Evolutionary conservation across 192 early-diverging fungal species (phyloP).

Genomic region (Piromyces finnis): DNA sequence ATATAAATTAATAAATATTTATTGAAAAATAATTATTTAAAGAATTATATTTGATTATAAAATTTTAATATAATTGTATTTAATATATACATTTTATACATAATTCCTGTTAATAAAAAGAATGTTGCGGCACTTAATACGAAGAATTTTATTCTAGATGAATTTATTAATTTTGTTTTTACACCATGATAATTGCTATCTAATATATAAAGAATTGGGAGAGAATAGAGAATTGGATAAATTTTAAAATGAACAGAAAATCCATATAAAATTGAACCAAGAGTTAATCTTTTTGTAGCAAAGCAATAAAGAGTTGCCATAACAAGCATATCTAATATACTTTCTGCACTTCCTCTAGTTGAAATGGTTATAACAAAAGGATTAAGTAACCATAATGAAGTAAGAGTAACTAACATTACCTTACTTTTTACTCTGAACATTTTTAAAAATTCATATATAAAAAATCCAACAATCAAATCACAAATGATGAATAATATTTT

Average conservation of each 20-base stretch:
- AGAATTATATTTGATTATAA: too few relatives aligned
- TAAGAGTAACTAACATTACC: conserved; percentile 6
- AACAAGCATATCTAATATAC: conserved; percentile 59
- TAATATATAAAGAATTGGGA: conserved; percentile 19
- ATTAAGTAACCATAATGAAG: conserved; percentile 74
- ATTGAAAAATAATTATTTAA: too few relatives aligned
- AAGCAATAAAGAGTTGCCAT: conserved; percentile 50
- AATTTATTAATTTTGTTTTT: conserved; percentile 6
- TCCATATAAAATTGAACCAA: conserved; percentile 58
- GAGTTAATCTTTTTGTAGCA: conserved; percentile 23
- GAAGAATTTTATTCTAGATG: conserved; percentile 16
- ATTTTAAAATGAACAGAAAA: conserved; percentile 92
- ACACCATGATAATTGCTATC: conserved; percentile 7
- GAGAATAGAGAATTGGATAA: conserved; percentile 86
- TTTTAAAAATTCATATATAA: conserved; percentile 19
- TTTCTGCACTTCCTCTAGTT: conserved; percentile 84
- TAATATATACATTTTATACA: conserved; percentile 28
- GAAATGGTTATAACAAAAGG: conserved; percentile 95
- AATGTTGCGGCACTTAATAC: conserved; percentile 24
- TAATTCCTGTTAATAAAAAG: conserved; percentile 36
- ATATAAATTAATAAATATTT: too few relatives aligned
- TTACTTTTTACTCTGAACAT: not conserved
- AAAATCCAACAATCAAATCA: conserved; percentile 57
- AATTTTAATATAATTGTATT: too few relatives aligned
- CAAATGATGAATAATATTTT: conserved; percentile 79